Conservation (phyloP, 768 basidiomycete species). For the Ramaria rubella region DNA sequence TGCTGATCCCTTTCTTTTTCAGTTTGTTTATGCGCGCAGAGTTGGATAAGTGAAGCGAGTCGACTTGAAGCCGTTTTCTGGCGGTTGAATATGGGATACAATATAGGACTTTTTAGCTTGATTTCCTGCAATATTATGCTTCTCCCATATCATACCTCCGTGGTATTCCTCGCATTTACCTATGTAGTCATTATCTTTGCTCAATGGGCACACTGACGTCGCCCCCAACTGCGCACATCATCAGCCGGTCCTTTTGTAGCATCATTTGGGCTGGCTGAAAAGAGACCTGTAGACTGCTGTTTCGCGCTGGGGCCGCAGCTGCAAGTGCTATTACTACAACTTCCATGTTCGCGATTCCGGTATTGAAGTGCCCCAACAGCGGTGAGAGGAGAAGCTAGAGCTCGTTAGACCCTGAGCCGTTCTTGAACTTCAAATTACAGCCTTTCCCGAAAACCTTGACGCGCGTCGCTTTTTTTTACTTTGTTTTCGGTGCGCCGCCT, state of each 20-base stretch:
- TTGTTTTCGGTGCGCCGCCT: too few relatives aligned
- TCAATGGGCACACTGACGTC: too few relatives aligned
- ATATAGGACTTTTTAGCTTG: not conserved
- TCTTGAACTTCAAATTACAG: conserved; percentile 76
- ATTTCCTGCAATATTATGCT: conserved; percentile 1
- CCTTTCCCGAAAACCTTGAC: too few relatives aligned
- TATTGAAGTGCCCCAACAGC: conserved; percentile 14
- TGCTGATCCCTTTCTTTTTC: conserved; percentile 3
- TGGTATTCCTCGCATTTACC: not conserved
- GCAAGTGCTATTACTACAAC: conserved; percentile 46
- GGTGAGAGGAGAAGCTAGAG: conserved; percentile 47
- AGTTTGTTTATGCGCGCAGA: conserved; percentile 85
- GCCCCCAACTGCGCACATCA: conserved; percentile 1
- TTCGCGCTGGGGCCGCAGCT: conserved; percentile 39
- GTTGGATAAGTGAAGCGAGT: conserved; percentile 71
- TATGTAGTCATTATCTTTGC: conserved; percentile 1
- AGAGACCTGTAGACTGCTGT: conserved; percentile 27
- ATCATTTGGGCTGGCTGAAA: not conserved
- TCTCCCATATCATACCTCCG: not conserved
- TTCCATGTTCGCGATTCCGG: conserved; percentile 26
- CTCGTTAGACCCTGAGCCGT: conserved; percentile 69
- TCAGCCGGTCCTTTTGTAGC: not conserved
- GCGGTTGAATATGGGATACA: not conserved
- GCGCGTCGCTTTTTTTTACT: too few relatives aligned
- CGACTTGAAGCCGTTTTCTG: conserved; percentile 15